Evolutionary conservation across 2,329 filamentous ascomycete genomes (phyloP).

Genomic region (Sclerotinia glacialis): DNA sequence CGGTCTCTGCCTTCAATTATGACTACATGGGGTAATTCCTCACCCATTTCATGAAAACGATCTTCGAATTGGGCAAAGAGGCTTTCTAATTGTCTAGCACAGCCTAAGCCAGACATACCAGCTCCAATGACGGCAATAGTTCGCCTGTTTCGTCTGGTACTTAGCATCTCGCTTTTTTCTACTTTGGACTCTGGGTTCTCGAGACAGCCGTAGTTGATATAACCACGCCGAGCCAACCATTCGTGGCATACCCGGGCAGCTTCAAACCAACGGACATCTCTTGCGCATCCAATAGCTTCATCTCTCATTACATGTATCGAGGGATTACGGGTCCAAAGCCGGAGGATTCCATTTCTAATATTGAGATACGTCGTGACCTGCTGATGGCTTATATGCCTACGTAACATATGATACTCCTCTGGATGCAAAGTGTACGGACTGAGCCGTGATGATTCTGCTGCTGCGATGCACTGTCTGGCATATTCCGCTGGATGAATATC

Average conservation of each 20-base stretch:
- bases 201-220: conserved; percentile 95
- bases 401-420: conserved; percentile 77
- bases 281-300: conserved; percentile 87
- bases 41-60: conserved; percentile 60
- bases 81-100: conserved; percentile 86
- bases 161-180: conserved; percentile 39
- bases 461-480: conserved; percentile 85
- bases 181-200: conserved; percentile 52
- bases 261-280: conserved; percentile 83
- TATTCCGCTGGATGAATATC: conserved; percentile 72
- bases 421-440: conserved; percentile 86
- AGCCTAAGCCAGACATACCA: conserved; percentile 89
- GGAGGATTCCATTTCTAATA: conserved; percentile 88
- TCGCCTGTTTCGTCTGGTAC: conserved; percentile 54
- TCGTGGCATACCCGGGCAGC: conserved; percentile 85
- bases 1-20: conserved; percentile 83
- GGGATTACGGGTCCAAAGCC: conserved; percentile 85
- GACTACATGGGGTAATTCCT: conserved; percentile 70
- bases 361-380: conserved; percentile 96
- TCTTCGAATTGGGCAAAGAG: conserved; percentile 77
- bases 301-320: conserved; percentile 76
- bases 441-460: conserved; percentile 83
- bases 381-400: conserved; percentile 76
- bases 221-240: conserved; percentile 86
- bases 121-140: conserved; percentile 86